These are phyloP conservation scores for Strigomonas galati DNA, from an alignment of 208 protist species.

Conservation along the genomic window DNA sequence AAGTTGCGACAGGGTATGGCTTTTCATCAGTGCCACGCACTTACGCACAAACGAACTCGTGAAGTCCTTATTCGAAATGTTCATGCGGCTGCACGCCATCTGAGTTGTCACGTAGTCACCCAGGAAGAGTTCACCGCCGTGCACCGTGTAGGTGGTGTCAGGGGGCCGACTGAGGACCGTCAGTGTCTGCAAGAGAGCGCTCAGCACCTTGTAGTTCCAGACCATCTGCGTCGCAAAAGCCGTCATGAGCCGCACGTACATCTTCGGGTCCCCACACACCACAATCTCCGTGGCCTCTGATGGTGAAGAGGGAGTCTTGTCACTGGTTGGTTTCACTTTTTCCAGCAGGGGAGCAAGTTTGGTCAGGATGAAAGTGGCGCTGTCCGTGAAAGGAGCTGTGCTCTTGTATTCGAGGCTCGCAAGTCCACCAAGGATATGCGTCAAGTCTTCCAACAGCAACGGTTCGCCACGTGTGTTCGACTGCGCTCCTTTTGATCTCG, in stretches of 20 bases:
- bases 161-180: conserved; percentile 12
- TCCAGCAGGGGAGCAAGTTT: background rate
- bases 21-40: too few species aligned
- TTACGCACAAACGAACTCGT: conserved; percentile 1
- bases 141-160: background rate
- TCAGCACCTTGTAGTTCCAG: conserved; percentile 66
- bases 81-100: conserved; percentile 70
- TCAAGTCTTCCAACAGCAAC: conserved; percentile 14
- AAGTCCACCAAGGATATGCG: conserved; percentile 4
- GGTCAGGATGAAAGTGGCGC: background rate
- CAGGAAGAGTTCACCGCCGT: conserved; percentile 20
- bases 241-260: conserved; percentile 32
- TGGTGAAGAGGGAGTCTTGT: too few species aligned
- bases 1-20: too few species aligned
- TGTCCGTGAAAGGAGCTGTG: background rate
- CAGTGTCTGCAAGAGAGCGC: conserved; percentile 48
- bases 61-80: conserved; percentile 35
- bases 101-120: conserved; percentile 47
- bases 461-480: too few species aligned
- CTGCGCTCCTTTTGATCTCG: too few species aligned
- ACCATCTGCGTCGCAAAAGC: conserved; percentile 75
- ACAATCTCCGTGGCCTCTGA: too few species aligned
- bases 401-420: conserved; percentile 6
- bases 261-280: too few species aligned
- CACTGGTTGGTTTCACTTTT: background rate